phyloP scores from a whole-genome alignment of 495 filamentous ascomycete species.

The Niebla homalea region DNA sequence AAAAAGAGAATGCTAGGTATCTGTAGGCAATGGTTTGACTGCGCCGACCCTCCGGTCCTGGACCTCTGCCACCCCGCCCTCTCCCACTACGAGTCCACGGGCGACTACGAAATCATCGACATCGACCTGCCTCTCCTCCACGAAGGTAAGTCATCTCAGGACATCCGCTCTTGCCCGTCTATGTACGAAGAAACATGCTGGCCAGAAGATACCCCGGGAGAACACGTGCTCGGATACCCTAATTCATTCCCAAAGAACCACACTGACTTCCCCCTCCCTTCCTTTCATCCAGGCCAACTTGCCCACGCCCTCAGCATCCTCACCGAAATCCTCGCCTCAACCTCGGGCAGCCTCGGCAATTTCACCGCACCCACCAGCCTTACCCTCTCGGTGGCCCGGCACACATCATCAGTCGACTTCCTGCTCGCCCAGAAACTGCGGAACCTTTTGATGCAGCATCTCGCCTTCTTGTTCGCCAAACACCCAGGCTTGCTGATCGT shows the following conservation, averaged over 20 bases:
- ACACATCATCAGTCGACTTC: constrained; percentile 56
- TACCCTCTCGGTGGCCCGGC: constrained; percentile 48
- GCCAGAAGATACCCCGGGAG: too few relatives aligned
- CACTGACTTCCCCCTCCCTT: too few relatives aligned
- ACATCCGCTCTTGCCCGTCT: too few relatives aligned
- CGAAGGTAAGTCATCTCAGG: constrained; percentile 26
- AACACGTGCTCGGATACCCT: too few relatives aligned
- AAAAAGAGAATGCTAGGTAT: constrained; percentile 51
- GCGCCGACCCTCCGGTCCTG: constrained; percentile 49
- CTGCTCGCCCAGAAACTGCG: constrained; percentile 63
- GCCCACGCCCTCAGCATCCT: constrained; percentile 78
- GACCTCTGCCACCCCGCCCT: constrained; percentile 47
- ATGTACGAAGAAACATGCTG: too few relatives aligned
- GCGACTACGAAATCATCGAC: constrained; percentile 51
- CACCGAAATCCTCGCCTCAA: constrained; percentile 41
- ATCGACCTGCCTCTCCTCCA: constrained; percentile 63
- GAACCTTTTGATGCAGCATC: constrained; percentile 67
- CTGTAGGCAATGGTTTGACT: constrained; percentile 60
- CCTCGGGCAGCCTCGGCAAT: constrained; percentile 28
- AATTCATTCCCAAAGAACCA: too few relatives aligned
- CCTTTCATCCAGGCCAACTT: constrained; percentile 53
- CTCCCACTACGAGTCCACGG: constrained; percentile 41
- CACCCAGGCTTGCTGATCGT: constrained; percentile 70
- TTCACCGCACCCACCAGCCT: constrained; percentile 63
- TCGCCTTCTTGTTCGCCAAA: constrained; percentile 54